phyloP scores from a whole-genome alignment of 164 flowering plant genomes.

The Aristolochia californica region DNA sequence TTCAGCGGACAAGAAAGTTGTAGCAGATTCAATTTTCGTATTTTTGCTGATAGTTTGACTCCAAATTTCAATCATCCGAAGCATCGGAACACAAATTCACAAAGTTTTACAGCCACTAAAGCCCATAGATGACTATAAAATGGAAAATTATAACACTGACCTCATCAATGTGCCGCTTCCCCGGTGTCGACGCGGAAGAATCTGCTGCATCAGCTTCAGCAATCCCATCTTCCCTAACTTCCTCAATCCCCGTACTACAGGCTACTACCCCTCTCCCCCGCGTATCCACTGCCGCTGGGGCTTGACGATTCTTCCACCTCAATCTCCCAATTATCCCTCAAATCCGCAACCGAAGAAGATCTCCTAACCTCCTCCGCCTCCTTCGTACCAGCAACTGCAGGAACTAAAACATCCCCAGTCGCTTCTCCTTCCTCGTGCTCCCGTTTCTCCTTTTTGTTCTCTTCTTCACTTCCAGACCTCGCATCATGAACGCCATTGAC shows the following conservation, averaged over 20 bases:
- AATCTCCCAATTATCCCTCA: too few relatives aligned
- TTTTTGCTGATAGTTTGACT: too few relatives aligned
- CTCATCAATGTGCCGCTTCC: slow-evolving; percentile 28
- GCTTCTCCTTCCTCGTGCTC: background rate
- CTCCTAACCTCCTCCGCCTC: slow-evolving; percentile 3
- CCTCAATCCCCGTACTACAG: slow-evolving; percentile 38
- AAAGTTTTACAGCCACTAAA: background rate
- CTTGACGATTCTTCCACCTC: slow-evolving; percentile 32
- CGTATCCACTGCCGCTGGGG: slow-evolving; percentile 89
- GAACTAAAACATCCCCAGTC: background rate
- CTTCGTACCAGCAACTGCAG: slow-evolving; percentile 2
- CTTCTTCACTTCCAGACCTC: background rate
- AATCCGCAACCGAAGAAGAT: background rate
- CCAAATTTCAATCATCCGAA: background rate
- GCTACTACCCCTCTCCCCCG: slow-evolving; percentile 77
- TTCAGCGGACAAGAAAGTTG: too few relatives aligned
- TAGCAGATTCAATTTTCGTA: too few relatives aligned
- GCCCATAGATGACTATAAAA: background rate
- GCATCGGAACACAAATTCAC: background rate
- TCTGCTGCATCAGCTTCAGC: slow-evolving; percentile 12
- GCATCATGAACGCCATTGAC: background rate
- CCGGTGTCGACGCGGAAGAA: slow-evolving; percentile 21
- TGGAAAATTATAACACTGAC: slow-evolving; percentile 7
- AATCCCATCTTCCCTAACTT: slow-evolving; percentile 9
- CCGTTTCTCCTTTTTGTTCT: background rate